Conservation (phyloP, 2,329 filamentous ascomycete genomes). For the Nannizzia gypsea region DNA sequence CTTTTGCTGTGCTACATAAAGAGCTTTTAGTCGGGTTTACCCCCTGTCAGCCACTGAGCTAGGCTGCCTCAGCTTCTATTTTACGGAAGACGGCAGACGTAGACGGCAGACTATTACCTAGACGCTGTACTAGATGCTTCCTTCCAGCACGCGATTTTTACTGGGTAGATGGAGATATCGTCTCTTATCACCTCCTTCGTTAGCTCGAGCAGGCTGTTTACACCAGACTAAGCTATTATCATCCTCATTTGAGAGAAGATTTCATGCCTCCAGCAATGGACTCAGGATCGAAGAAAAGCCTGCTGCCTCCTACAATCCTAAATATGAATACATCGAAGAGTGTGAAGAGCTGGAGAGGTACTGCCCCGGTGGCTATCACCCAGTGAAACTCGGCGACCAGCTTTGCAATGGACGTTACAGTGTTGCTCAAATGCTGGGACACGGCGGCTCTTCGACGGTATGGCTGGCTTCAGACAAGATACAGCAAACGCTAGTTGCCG, state of each 20-base stretch:
- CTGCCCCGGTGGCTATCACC: constrained; percentile 11
- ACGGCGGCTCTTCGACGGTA: constrained; percentile 13
- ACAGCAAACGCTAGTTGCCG: constrained; percentile 11
- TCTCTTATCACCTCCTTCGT: neutral
- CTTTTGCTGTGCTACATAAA: too few species aligned
- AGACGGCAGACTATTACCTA: neutral
- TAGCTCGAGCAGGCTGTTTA: constrained; percentile 8
- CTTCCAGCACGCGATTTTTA: neutral
- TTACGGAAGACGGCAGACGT: neutral
- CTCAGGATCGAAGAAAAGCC: constrained; percentile 8
- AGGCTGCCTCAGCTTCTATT: too few species aligned
- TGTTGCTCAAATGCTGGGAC: constrained; percentile 13
- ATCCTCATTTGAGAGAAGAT: constrained; percentile 5
- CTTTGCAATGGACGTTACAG: constrained; percentile 10
- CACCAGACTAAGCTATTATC: constrained; percentile 6
- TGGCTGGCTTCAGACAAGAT: constrained; percentile 13
- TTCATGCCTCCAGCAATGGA: constrained; percentile 6
- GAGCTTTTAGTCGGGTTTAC: too few species aligned
- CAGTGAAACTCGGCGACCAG: constrained; percentile 12
- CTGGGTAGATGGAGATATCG: neutral
- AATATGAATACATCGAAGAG: constrained; percentile 13
- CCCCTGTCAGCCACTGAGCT: too few species aligned
- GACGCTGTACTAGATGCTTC: neutral
- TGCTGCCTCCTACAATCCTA: constrained; percentile 6
- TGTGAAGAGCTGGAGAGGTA: constrained; percentile 12